Evolutionary conservation across 768 basidiomycete genomes (phyloP), one percentile per base, ranked within the genome.

Genomic region (Suillus ampliporus): DNA sequence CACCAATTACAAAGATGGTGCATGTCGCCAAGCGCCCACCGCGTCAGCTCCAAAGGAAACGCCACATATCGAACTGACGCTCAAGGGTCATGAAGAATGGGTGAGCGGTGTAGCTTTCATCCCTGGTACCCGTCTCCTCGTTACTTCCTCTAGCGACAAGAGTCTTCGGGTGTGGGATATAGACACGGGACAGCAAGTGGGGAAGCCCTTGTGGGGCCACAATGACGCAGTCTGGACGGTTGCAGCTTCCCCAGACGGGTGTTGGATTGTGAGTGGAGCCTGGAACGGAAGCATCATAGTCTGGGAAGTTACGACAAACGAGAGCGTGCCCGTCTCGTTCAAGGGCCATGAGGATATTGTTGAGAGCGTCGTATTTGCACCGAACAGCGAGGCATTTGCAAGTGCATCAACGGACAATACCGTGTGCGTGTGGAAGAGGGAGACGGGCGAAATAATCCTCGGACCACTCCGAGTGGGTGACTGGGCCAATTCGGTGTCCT

Each of bases 171-270:
- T 67, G 21, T 67, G 65, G 65, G 31, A 67, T 50, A 5, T 51
- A 3, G 50, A 56, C 4, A 47, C 61, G 4, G 80, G 80, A 62
- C 76, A 78, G 34, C 52, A 28, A 19, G 9, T 46, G 3, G 35
- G 41, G 0, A 28, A 38, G 28, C 21, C 40, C 19, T 47, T 69
- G 5, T 38, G 54, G 40, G 69, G 46, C 4, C 64, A 71, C 56
- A 34, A 26, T 19, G 63, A 58, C 48, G 28, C 14, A 15, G 62
- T 72, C 52, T 78, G 77, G 8, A 74, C 71, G 47, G 78, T 83
- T 61, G 66, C 74, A 65, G 75, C 80, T 38, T 69, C 70, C 23
- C 40, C 61, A 0, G 60, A 71, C 51, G 69, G 67, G 19, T 11
- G 52, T 21, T 51, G 43, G 34, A 47, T 71, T 17, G 60, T 61